Conservation (phyloP, 495 filamentous ascomycete genomes). For the Neurospora terricola region DNA sequence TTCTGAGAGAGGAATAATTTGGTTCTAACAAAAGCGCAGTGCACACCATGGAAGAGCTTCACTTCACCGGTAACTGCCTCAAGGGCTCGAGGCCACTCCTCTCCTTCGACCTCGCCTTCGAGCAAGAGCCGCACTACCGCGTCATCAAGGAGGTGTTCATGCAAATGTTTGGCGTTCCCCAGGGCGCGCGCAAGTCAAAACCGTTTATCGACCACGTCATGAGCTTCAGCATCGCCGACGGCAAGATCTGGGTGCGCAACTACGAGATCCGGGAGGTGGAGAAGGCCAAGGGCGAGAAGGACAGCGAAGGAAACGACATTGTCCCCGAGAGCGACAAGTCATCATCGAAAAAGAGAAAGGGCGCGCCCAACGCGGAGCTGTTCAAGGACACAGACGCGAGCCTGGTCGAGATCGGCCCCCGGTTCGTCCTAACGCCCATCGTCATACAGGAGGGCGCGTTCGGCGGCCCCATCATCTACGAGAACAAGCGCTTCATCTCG, state of each 20-base stretch:
- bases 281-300: constrained; percentile 34
- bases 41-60: constrained; percentile 91
- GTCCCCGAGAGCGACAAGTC: constrained; percentile 10
- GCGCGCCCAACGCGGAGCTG: constrained; percentile 13
- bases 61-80: constrained; percentile 94
- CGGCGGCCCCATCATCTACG: constrained; percentile 92
- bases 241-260: constrained; percentile 92
- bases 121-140: constrained; percentile 56
- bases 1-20: neutral
- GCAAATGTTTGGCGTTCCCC: constrained; percentile 90
- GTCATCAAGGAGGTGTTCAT: constrained; percentile 80
- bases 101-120: constrained; percentile 82
- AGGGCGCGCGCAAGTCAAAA: constrained; percentile 77
- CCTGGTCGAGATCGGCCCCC: constrained; percentile 87
- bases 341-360: constrained; percentile 22
- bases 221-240: constrained; percentile 83
- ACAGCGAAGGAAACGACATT: constrained; percentile 20
- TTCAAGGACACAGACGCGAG: constrained; percentile 58
- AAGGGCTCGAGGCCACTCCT: constrained; percentile 93
- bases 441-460: constrained; percentile 93
- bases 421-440: constrained; percentile 92
- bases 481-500: constrained; percentile 96
- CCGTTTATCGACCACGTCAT: constrained; percentile 95
- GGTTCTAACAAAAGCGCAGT: constrained; percentile 31
- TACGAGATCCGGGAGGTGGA: constrained; percentile 90